A percentile compares a stretch with the other conserved stretches of the same genome.
phyloP scores from a whole-genome alignment of 2,329 filamentous ascomycete species.

The Hypoxylon rubiginosum region DNA sequence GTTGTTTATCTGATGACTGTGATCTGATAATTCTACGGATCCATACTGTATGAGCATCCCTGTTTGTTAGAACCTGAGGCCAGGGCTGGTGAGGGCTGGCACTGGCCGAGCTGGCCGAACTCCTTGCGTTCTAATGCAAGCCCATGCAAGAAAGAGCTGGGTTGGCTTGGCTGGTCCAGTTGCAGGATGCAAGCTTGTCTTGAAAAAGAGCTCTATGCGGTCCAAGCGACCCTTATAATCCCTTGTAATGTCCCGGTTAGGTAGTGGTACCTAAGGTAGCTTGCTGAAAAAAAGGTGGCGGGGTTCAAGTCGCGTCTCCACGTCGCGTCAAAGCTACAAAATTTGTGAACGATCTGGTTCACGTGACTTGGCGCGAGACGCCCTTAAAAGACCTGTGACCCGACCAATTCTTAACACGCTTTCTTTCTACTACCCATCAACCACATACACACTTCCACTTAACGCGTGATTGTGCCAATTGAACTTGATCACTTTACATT shows the following conservation, averaged over 20 bases:
- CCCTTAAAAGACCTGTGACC: constrained; percentile 47
- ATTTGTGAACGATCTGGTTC: constrained; percentile 29
- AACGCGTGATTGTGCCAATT: constrained; percentile 43
- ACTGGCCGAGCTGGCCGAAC: constrained; percentile 29
- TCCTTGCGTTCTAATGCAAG: constrained; percentile 21
- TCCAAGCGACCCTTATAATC: constrained; percentile 4
- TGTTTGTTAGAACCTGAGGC: constrained; percentile 34
- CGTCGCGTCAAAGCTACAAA: constrained; percentile 28
- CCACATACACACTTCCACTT: constrained; percentile 36
- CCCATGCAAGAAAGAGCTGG: constrained; percentile 11
- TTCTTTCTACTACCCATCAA: constrained; percentile 43
- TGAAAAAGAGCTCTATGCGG: constrained; percentile 3
- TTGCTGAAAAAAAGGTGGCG: constrained; percentile 46
- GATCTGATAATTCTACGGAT: constrained; percentile 40
- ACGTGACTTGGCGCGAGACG: constrained; percentile 49
- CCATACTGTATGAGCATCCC: constrained; percentile 32
- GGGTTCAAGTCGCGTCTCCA: constrained; percentile 42
- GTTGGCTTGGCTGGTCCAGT: no score
- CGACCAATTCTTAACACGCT: constrained; percentile 41
- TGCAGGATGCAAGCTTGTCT: constrained; percentile 1
- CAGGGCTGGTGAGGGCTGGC: constrained; percentile 12
- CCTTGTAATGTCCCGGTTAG: background rate
- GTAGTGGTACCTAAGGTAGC: constrained; percentile 15
- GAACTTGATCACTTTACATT: constrained; percentile 21
- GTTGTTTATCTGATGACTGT: constrained; percentile 40